Conservation (phyloP, 2,329 filamentous ascomycete genomes). For the Huntiella savannae region DNA sequence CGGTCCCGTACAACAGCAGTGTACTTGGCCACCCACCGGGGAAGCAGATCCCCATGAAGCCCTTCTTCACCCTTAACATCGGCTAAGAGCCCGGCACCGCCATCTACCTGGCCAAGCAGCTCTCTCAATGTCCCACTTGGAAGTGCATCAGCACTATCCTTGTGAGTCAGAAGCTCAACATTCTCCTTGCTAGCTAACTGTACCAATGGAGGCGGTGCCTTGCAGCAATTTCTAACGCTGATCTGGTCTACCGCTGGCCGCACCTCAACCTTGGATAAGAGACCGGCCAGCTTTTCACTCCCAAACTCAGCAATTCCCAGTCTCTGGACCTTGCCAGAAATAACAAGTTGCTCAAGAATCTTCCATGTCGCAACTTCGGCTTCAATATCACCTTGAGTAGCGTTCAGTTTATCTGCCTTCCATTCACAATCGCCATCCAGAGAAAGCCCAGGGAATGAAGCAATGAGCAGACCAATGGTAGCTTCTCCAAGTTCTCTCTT, state of each 20-base stretch:
- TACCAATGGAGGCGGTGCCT: conserved; percentile 74
- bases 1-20: conserved; percentile 86
- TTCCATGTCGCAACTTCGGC: conserved; percentile 52
- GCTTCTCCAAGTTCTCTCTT: conserved; percentile 57
- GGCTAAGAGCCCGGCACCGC: conserved; percentile 53
- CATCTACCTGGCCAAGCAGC: conserved; percentile 52
- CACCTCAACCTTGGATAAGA: conserved; percentile 51
- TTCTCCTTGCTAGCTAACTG: conserved; percentile 63
- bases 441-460: conserved; percentile 80
- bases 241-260: conserved; percentile 82
- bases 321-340: conserved; percentile 49
- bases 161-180: conserved; percentile 82
- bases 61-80: conserved; percentile 32
- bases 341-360: conserved; percentile 54
- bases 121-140: conserved; percentile 71
- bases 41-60: conserved; percentile 58
- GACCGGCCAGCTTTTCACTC: conserved; percentile 58
- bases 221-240: conserved; percentile 89
- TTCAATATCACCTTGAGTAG: conserved; percentile 42
- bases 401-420: conserved; percentile 44
- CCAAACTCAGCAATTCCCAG: conserved; percentile 87
- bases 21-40: conserved; percentile 94
- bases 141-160: conserved; percentile 81
- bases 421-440: conserved; percentile 88
- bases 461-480: conserved; percentile 71